Evolutionary conservation across 2,329 filamentous ascomycete species (phyloP), one percentile per base, ranked within the genome.

Genomic region (Calonectria pteridis): DNA sequence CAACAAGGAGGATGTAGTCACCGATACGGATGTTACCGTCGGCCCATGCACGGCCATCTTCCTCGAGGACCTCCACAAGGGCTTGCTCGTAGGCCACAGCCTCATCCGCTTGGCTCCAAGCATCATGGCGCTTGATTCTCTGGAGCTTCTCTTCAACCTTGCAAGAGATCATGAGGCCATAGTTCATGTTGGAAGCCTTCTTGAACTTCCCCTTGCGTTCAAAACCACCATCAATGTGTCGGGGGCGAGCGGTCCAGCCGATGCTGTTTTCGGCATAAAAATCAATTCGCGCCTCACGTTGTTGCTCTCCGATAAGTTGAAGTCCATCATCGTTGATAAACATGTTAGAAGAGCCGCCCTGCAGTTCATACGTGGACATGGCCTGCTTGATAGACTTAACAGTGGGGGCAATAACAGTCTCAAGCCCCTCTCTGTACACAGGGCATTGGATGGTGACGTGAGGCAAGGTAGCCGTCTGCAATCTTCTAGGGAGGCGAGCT

Each of bases 11-110:
- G 73, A 96, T 94, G 83, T 95, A 96, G 84, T 97, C 95, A 70
- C 95, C 95, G 28, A 97, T 88, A 66, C 95, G 94, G 78, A 98
- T 93, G 83, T 97, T 95, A 75, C 95, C 95, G 81, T 95, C 94
- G 23, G 94, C 94, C 93, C 93, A 94, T 33, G 93, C 93, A 33
- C 93, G 91, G 23, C 92, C 91, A 71, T 94, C 88, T 63, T 92
- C 91, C 59, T 92, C 89, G 46, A 96, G 88, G 23, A 93, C 90
- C 73, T 93, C 89, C 77, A 91, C 89, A 51, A 96, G 88, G 73
- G 91, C 88, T 79, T 88, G 84, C 82, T 93, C 89, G 80, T 95
- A 95, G 1, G 91, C 92, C 73, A 88, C 85, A 9, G 90, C 90
- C 82, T 95, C 93, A 73, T 94, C 91, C 58, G 89, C 88, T 80